Evolutionary conservation across 176 grass and related monocot genomes (phyloP).

Genomic region (Neostapfia colusana): DNA sequence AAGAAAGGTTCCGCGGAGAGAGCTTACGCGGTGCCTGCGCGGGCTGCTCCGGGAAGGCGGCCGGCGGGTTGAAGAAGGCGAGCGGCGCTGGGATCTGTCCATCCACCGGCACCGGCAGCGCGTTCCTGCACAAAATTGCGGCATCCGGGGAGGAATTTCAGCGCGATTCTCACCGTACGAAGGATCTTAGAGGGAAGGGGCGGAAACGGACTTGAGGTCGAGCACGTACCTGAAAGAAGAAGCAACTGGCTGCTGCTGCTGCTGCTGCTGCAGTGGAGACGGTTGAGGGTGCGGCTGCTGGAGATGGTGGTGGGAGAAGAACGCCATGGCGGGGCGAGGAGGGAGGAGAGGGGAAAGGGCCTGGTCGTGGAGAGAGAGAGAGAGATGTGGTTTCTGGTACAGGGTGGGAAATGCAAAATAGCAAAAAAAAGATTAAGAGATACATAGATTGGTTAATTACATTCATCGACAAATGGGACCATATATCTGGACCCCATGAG

Average conservation of each 20-base stretch:
- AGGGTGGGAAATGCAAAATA: not conserved
- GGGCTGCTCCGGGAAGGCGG: constrained; percentile 75
- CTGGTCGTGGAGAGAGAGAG: not conserved
- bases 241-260: constrained; percentile 50
- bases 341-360: constrained; percentile 29
- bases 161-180: not conserved
- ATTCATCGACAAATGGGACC: not conserved
- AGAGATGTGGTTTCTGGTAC: constrained; percentile 15
- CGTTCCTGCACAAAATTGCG: constrained; percentile 57
- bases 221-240: constrained; percentile 57
- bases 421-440: not conserved
- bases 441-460: not conserved
- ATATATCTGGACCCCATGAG: not conserved
- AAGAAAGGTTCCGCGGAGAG: constrained; percentile 6
- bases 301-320: constrained; percentile 74
- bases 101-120: constrained; percentile 72
- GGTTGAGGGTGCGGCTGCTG: constrained; percentile 57
- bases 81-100: constrained; percentile 76
- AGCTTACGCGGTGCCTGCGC: constrained; percentile 66
- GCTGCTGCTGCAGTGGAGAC: constrained; percentile 47
- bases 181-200: not conserved
- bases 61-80: constrained; percentile 65
- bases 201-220: constrained; percentile 31
- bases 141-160: constrained; percentile 44
- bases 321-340: constrained; percentile 60